Evolutionary conservation across 192 early-diverging fungal species (phyloP).

Genomic region (Umbelopsis vinacea): DNA sequence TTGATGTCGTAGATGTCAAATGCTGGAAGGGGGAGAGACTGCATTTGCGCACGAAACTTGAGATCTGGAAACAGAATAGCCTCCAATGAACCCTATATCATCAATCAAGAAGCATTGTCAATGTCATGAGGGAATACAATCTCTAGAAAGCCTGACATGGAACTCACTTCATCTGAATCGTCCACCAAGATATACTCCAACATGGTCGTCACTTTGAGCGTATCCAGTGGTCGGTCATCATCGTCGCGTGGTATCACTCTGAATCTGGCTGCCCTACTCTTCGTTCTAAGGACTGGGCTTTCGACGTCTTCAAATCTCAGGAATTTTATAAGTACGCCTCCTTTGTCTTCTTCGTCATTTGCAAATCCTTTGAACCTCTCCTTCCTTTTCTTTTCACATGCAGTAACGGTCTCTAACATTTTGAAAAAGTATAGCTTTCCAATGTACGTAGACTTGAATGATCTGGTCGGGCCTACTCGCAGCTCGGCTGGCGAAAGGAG

Average conservation of each 20-base stretch:
- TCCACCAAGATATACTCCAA: slow-evolving; percentile 35
- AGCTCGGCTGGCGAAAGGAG: slow-evolving; percentile 27
- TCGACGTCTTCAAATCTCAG: slow-evolving; percentile 16
- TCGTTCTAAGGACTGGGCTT: not conserved
- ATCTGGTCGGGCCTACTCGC: slow-evolving; percentile 7
- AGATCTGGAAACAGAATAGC: slow-evolving; percentile 36
- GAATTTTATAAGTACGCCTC: slow-evolving; percentile 20
- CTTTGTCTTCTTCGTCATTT: not conserved
- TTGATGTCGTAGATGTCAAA: slow-evolving; percentile 22
- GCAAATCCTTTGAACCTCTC: slow-evolving; percentile 23
- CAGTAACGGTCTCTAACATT: slow-evolving; percentile 31
- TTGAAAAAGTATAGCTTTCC: slow-evolving; percentile 38
- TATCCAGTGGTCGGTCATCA: slow-evolving; percentile 10
- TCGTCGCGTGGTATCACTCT: not conserved
- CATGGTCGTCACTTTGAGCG: slow-evolving; percentile 14
- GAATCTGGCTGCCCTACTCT: slow-evolving; percentile 14
- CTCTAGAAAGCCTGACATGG: not conserved
- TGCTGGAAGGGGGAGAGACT: not conserved
- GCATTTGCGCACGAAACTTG: slow-evolving; percentile 23
- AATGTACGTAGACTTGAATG: slow-evolving; percentile 23
- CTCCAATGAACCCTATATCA: slow-evolving; percentile 23
- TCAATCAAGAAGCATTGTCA: not conserved
- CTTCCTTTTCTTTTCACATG: slow-evolving; percentile 11
- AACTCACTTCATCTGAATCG: slow-evolving; percentile 28
- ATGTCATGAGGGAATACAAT: not conserved